Percentiles rank a stretch among this genome's conserved stretches.
phyloP scores from a whole-genome alignment of 257 asterid species.

The Solanum chiquidenum region DNA sequence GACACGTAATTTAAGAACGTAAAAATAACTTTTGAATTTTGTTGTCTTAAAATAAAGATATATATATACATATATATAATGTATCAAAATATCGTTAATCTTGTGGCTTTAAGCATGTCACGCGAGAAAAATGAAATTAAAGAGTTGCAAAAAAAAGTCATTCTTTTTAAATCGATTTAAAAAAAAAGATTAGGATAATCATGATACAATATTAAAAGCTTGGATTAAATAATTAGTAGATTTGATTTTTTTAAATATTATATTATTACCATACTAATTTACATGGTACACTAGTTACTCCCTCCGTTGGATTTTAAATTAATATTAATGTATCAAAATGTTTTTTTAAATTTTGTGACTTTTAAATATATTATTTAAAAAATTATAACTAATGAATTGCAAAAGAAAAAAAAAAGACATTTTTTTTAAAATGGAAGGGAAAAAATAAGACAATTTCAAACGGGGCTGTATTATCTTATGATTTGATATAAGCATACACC shows the following conservation, averaged over 20 bases:
- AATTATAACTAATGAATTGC: not conserved
- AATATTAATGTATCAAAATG: not conserved
- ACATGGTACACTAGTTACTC: not conserved
- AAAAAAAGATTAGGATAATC: not conserved
- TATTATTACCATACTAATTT: not conserved
- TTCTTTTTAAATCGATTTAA: accelerated
- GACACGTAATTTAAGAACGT: not conserved
- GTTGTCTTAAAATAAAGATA: not conserved
- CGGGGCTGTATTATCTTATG: not conserved
- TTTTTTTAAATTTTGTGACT: not conserved
- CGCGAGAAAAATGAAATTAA: not conserved
- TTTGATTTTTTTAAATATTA: not conserved
- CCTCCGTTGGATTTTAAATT: not conserved
- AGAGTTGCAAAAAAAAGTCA: not conserved
- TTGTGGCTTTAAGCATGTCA: not conserved
- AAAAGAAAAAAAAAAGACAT: no score
- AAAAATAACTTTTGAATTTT: not conserved
- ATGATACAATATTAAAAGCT: not conserved
- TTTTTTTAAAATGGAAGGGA: no score
- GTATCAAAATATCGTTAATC: not conserved
- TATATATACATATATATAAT: not conserved
- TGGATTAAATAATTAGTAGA: not conserved
- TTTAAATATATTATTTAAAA: not conserved
- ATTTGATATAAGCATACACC: not conserved
- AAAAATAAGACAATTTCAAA: no score